These are phyloP conservation scores for Colletotrichum sidae DNA, from an alignment of 2,329 filamentous ascomycete species.

Conservation along the genomic window DNA sequence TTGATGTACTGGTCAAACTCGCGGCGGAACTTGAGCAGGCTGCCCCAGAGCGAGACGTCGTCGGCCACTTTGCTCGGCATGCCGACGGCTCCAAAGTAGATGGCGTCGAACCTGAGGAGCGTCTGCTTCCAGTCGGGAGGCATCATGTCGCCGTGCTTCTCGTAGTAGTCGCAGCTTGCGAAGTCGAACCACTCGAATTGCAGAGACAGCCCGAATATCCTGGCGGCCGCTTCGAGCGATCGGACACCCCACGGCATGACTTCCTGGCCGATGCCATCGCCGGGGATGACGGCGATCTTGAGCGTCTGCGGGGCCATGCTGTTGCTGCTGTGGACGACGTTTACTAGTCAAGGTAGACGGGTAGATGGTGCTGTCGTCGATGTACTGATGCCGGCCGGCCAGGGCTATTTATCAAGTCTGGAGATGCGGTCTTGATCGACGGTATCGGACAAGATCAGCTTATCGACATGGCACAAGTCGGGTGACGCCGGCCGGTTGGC, in stretches of 20 bases:
- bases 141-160: conserved; percentile 57
- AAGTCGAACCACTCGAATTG: conserved; percentile 73
- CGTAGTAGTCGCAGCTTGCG: conserved; percentile 68
- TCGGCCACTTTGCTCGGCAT: conserved; percentile 70
- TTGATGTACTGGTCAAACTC: conserved; percentile 75
- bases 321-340: background rate
- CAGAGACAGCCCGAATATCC: conserved; percentile 63
- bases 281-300: conserved; percentile 72
- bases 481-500: no score
- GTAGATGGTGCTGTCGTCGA: no score
- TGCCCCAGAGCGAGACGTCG: conserved; percentile 73
- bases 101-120: conserved; percentile 63
- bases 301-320: conserved; percentile 24
- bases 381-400: no score
- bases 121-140: conserved; percentile 50
- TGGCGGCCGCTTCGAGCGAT: conserved; percentile 53
- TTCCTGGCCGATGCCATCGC: conserved; percentile 77
- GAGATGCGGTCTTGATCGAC: no score
- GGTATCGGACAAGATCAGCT: no score
- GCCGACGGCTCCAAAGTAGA: conserved; percentile 74
- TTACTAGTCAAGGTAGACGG: no score
- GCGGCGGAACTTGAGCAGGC: conserved; percentile 73
- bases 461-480: no score
- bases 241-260: conserved; percentile 58
- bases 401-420: no score